Base-by-base conservation (phyloP, 2,329 filamentous ascomycete genomes). In the Alternaria sp. region DNA sequence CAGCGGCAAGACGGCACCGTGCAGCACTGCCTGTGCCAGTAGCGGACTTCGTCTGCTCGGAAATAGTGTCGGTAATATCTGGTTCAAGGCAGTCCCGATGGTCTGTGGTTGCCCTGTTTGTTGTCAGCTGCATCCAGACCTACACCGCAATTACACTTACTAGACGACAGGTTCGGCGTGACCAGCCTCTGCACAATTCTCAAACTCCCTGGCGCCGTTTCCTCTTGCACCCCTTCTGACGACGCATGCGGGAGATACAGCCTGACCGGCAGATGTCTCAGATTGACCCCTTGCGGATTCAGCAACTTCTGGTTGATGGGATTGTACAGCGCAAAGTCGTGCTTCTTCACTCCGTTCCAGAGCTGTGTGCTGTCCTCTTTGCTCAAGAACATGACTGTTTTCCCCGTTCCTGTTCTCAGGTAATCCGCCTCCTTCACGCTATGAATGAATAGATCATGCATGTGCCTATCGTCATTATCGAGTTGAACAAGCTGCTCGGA, bases 321-420 rank as follows among this genome's bases (percentile, higher is more conserved):
- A 72, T 87, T 86, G 80, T 91, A 98, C 41, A 89, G 82, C 8
- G 82, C 68, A 68, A 91, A 88, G 78, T 97, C 88, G 70, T 96
- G 91, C 68, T 91, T 87, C 76, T 90, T 85, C 42, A 96, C 91
- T 9, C 91, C 86, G 66, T 89, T 86, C 93, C 94, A 97, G 34
- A 97, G 83, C 32, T 90, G 87, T 7, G 89, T 92, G 14, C 92
- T 95, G 76, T 96, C 89, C 46, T 91, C 88, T 76, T 93, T 94
- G 62, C 90, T 93, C 72, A 97, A 82, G 54, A 89, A 90, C 92
- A 97, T 96, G 72, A 96, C 94, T 62, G 91, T 90, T 75, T 94
- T 93, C 16, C 92, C 93, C 54, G 91, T 95, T 44, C 93, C 93
- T 68, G 95, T 94, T 52, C 94, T 88, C 51, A 96, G 83, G 68